These are phyloP conservation scores for Populus hybrid DNA, from an alignment of 441 rosid species.

Conservation along the genomic window DNA sequence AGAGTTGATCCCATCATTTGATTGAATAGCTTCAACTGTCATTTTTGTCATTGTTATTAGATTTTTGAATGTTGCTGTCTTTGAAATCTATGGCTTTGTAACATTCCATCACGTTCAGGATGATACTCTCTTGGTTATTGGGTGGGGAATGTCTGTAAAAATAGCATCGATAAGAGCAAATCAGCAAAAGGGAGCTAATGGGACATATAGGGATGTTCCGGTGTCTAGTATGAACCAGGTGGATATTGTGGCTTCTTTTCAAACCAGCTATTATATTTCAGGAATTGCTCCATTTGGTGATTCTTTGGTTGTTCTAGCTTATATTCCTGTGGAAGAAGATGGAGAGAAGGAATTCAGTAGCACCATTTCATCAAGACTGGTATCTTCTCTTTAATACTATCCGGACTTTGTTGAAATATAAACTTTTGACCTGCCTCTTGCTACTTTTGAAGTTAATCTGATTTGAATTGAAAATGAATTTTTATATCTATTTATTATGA, in stretches of 20 bases:
- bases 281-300: slow-evolving; percentile 99
- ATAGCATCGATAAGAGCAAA: slow-evolving; percentile 80
- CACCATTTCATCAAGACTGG: slow-evolving; percentile 78
- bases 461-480: neutral
- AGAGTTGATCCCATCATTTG: neutral
- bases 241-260: slow-evolving; percentile 97
- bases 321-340: slow-evolving; percentile 79
- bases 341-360: slow-evolving; percentile 80
- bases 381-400: slow-evolving; percentile 27
- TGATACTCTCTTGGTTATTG: slow-evolving; percentile 88
- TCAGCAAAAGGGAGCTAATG: slow-evolving; percentile 58
- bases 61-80: neutral
- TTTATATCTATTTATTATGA: neutral
- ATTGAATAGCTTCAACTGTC: slow-evolving; percentile 12
- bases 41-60: neutral
- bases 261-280: slow-evolving; percentile 94
- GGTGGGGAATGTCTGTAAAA: slow-evolving; percentile 92
- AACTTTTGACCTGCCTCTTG: neutral
- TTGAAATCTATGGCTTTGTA: slow-evolving; percentile 8
- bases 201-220: slow-evolving; percentile 52
- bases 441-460: neutral
- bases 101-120: slow-evolving; percentile 46
- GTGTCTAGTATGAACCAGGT: slow-evolving; percentile 72
- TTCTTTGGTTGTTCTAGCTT: slow-evolving; percentile 96
- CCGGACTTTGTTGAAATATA: neutral